Conservation (phyloP, 1,139 yeast genomes). For the Yamadazyma spencermartinsiae region DNA sequence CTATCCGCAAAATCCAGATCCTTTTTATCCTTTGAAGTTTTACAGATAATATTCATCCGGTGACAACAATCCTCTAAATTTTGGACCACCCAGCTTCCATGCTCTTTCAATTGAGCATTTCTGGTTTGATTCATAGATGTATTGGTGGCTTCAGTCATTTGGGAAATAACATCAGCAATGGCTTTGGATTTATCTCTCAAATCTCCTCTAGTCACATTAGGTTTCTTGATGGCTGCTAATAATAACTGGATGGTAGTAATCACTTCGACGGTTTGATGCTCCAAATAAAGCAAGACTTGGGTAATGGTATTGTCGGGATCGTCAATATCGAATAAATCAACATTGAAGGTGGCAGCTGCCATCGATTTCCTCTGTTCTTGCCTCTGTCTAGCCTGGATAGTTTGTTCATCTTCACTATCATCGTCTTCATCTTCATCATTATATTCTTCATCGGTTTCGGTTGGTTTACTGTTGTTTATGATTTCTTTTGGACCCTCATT, state of each 20-base stretch:
- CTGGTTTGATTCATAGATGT: constrained; percentile 88
- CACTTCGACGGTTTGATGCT: constrained; percentile 91
- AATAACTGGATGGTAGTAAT: constrained; percentile 86
- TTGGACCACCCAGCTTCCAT: constrained; percentile 88
- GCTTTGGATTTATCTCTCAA: constrained; percentile 71
- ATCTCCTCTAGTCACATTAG: constrained; percentile 74
- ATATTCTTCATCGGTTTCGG: constrained; percentile 7
- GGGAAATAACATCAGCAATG: constrained; percentile 73
- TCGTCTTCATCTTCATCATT: constrained; percentile 18
- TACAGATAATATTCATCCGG: constrained; percentile 70
- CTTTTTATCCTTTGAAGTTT: constrained; percentile 45
- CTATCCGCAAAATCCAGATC: constrained; percentile 80
- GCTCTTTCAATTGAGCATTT: constrained; percentile 79
- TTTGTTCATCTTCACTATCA: constrained; percentile 24
- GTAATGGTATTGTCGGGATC: constrained; percentile 88
- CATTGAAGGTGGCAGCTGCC: constrained; percentile 62
- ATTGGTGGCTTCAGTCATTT: constrained; percentile 89
- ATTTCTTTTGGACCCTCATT: constrained; percentile 2
- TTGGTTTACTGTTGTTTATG: neutral
- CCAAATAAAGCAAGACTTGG: constrained; percentile 81
- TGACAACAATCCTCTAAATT: constrained; percentile 82
- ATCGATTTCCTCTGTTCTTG: constrained; percentile 51
- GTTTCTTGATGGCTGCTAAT: constrained; percentile 71
- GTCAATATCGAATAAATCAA: constrained; percentile 72
- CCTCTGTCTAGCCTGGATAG: constrained; percentile 41